Base-by-base conservation (phyloP, 176 grass and related monocot genomes). In the Alloteropsis semialata region DNA sequence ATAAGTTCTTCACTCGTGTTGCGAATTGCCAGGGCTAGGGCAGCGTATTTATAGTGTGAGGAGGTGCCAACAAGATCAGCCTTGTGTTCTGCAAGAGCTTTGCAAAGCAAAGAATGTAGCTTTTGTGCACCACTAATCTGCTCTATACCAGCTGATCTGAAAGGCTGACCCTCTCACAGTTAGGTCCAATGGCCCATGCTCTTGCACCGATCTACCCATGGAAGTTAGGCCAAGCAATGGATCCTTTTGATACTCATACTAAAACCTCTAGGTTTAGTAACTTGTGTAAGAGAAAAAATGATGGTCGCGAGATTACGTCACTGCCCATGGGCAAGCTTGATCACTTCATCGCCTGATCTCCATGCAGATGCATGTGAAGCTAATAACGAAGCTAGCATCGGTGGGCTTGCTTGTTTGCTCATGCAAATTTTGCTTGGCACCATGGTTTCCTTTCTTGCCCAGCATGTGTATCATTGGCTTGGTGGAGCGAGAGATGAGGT, bases 21-120 rank as follows among this genome's bases (percentile, higher is more conserved):
- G 65, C 75, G 12, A 36, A 78, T 8, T 22, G 43, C 16, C 74
- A 78, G 64, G 44, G 66, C 60, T 59, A 43, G 27, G 21, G 54
- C 32, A 42, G 37, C 18, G 43, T 85, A 81, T 85, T 89, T 89
- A 89, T 89, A 89, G 61, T 37, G 70, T 58, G 41, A 69, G 10
- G n/a, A 66, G 74, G 64, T 39, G 45, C 21, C 37, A 58, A 57
- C 10, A 0, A 27, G 19, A 32, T n/a, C n/a, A 58, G 55, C 36
- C 61, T 6, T 59, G 44, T 53, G 72, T 76, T 39, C 19, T 70
- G 36, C 65, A 45, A 30, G 79, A 49, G 61, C 73, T 69, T 3
- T 8, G 66, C 30, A 66, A 76, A 54, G 53, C 63, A 71, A 77
- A 69, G 66, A 46, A 75, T 38, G 57, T 22, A 81, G 48, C 12